phyloP scores from a whole-genome alignment of 2,329 filamentous ascomycete genomes.

The Cladophialophora exuberans region DNA sequence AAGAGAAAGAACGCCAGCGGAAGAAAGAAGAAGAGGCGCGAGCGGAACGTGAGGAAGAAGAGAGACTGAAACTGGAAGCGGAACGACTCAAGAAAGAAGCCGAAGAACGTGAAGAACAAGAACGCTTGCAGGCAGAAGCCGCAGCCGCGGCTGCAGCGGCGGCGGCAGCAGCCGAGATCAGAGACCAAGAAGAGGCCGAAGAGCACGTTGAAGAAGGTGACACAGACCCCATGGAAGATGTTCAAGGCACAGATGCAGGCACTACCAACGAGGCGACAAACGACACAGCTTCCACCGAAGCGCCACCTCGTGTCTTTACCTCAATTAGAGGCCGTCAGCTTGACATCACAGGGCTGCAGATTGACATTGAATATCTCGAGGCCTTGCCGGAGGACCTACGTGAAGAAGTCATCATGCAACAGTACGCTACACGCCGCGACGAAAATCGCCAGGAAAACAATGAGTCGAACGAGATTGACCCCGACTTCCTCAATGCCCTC shows the following conservation, averaged over 20 bases:
- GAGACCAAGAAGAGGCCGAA: constrained; percentile 32
- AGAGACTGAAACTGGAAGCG: constrained; percentile 69
- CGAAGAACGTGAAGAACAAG: constrained; percentile 65
- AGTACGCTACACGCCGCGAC: constrained; percentile 79
- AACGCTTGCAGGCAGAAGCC: constrained; percentile 62
- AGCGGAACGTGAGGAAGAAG: constrained; percentile 63
- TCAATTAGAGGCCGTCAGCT: constrained; percentile 84
- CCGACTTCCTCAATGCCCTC: constrained; percentile 88
- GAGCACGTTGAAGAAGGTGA: constrained; percentile 34
- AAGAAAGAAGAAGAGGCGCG: constrained; percentile 61
- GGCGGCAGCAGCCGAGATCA: constrained; percentile 42
- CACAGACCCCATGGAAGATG: constrained; percentile 72
- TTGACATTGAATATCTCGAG: constrained; percentile 91
- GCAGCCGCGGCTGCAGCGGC: constrained; percentile 48
- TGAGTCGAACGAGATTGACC: constrained; percentile 38
- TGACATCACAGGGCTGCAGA: constrained; percentile 92
- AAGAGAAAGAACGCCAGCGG: constrained; percentile 71
- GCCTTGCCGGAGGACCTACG: constrained; percentile 97
- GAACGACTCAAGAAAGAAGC: constrained; percentile 70
- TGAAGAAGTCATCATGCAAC: constrained; percentile 92
- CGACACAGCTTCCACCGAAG: constrained; percentile 44
- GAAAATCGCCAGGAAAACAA: constrained; percentile 72
- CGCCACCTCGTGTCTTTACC: constrained; percentile 71
- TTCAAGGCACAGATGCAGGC: constrained; percentile 59
- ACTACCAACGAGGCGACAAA: constrained; percentile 37